Base-by-base conservation (phyloP, 2,329 filamentous ascomycete genomes). In the Scedosporium minutisporum region DNA sequence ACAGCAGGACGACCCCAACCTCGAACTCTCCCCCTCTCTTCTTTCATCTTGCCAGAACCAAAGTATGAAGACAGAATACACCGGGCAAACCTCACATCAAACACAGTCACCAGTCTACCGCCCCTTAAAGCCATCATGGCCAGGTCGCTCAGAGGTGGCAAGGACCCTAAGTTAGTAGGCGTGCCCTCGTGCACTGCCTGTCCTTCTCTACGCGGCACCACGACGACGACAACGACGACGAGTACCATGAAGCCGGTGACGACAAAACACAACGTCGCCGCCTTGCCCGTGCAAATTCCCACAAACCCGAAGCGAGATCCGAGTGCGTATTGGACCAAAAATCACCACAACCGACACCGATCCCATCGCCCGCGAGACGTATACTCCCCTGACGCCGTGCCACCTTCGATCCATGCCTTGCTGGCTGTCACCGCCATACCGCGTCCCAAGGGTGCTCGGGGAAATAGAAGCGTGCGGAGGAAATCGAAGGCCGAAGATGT, bases 401-500 rank as follows among this genome's bases (percentile, higher is more conserved):
- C 85, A 4, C 79, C 84, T 0, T 85, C 84, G 0, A 79, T 87
- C 29, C 83, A 83, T 5, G 83, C 83, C 12, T 74, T 88, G 29
- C 75, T 88, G 41, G 85, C 85, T 38, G 76, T 85, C 61, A 88
- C 85, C 33, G 81, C 78, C 65, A 88, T 88, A 59, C 85, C 83
- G 2, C 77, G 66, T 72, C 80, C 59, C 72, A 61, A 41, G 42
- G 51, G 33, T n/a, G 29, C 23, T 6, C 60, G 60, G 10, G 58
- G 38, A n/a, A 42, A 6, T 78, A 66, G 27, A 78, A 74, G 62
- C 68, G 6, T 70, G 27, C 70, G 68, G 44, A 64, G 66, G 51
- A 63, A 65, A 10, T 68, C 70, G 18, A 70, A 69, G 63, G 62
- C 63, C 9, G 46, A 48, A n/a, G 58, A 25, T 46, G 57, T 23